Percentiles rank a stretch among this genome's conserved stretches.
These are phyloP conservation scores for Setaria italica DNA, from an alignment of 202 grass and related monocot genomes.

Conservation along the genomic window DNA sequence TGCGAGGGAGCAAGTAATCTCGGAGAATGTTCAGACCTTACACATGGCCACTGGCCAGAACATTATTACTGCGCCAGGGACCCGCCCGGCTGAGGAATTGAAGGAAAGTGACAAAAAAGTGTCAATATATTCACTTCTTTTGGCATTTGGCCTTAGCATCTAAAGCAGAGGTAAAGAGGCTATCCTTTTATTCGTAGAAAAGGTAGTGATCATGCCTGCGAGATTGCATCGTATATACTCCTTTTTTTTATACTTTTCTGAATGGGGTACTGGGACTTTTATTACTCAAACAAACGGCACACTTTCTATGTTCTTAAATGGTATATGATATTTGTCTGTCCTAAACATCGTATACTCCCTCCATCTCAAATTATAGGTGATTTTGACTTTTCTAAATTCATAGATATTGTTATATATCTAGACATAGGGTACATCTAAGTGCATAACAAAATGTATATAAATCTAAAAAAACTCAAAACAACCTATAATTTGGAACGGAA, in stretches of 20 bases:
- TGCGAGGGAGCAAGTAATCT: conserved; percentile 50
- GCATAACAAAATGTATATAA: no score
- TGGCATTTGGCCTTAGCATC: not conserved
- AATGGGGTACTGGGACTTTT: not conserved
- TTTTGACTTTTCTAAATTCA: no score
- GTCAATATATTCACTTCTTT: not conserved
- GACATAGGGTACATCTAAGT: no score
- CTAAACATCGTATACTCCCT: no score
- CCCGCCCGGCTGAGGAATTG: not conserved
- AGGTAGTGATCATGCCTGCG: not conserved
- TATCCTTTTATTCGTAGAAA: not conserved
- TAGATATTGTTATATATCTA: no score
- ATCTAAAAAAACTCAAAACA: no score
- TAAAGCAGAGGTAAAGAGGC: not conserved
- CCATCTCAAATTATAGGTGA: no score
- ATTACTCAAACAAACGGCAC: not conserved
- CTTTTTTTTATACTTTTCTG: not conserved
- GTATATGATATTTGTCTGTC: no score
- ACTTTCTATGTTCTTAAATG: not conserved
- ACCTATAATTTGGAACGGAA: no score
- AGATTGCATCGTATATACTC: not conserved
- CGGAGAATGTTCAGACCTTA: not conserved
- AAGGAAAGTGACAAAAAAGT: not conserved
- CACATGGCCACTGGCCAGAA: not conserved
- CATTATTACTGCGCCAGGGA: not conserved